Conservation (phyloP, 148 eudicot genomes). For the Dysphania ambrosioides region DNA sequence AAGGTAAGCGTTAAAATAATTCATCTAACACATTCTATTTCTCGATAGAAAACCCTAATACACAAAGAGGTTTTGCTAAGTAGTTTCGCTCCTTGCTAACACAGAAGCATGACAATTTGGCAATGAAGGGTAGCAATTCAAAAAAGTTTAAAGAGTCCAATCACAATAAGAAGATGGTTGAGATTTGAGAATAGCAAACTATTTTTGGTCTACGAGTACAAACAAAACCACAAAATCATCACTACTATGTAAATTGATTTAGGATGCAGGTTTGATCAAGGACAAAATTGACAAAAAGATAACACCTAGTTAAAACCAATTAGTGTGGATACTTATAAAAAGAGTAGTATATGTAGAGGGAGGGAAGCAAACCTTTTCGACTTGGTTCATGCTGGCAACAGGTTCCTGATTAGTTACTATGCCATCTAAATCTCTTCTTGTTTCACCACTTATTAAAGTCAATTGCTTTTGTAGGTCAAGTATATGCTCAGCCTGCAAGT, state of each 20-base stretch:
- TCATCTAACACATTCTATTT: neutral
- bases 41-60: too few relatives aligned
- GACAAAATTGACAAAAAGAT: too few relatives aligned
- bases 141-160: too few relatives aligned
- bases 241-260: neutral
- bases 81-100: neutral
- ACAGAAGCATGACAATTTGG: neutral
- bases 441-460: constrained; percentile 60
- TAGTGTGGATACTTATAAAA: neutral
- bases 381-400: constrained; percentile 52
- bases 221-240: neutral
- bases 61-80: neutral
- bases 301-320: neutral
- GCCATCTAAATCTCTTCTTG: constrained; percentile 50
- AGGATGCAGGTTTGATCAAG: neutral
- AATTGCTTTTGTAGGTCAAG: constrained; percentile 94
- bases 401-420: constrained; percentile 51
- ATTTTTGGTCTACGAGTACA: too few relatives aligned
- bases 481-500: constrained; percentile 78
- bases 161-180: too few relatives aligned
- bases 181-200: too few relatives aligned
- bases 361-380: constrained; percentile 60
- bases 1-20: neutral
- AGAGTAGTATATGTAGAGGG: neutral
- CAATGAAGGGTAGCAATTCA: neutral